Base-by-base conservation (phyloP, 441 rosid genomes). In the Adansonia madagascariensis region DNA sequence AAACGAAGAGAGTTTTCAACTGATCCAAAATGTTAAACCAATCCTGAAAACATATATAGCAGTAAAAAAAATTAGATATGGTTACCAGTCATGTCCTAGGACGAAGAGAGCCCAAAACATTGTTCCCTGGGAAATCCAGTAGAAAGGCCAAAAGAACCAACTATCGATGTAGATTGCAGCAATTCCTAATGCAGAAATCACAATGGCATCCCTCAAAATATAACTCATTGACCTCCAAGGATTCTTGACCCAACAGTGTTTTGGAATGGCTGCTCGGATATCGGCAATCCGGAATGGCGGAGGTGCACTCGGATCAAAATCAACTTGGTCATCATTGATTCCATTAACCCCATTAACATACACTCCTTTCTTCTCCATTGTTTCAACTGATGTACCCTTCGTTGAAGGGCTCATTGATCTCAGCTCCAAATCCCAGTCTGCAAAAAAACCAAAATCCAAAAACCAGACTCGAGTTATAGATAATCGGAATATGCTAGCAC, bases 91-190 rank as follows among this genome's bases (percentile, higher is more conserved):
- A 75, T 87, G 89, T 44, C 89, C 89, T 10, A 87, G 86, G 57
- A 87, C 89, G 75, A 87, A 87, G 14, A 85, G 63, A 8, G 86
- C 89, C 89, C 89, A 87, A 47, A 87, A 87, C 89, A 87, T 85
- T 12, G 88, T 87, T 14, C 89, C 89, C 56, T 87, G 89, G 9
- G 85, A 83, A 66, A 53, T 53, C 89, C 89, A 87, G 24, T 87
- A 87, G 39, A 87, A 52, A 6, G 88, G 88, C 89, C 85, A 83
- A 75, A 80, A 68, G 55, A 80, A 70, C 84, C 88, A 85, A 27
- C 46, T 78, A 79, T 85, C 70, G 31, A 85, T 75, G 76, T 67
- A 66, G 10, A 79, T n/a, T 8, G 85, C 89, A 15, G 77, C 84
- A 2, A 73, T 82, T 5, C 75, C 76, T 57, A 87, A 50, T 22